These are phyloP conservation scores for Babesia ovis DNA, from an alignment of 169 alveolate genomes.

Conservation along the genomic window DNA sequence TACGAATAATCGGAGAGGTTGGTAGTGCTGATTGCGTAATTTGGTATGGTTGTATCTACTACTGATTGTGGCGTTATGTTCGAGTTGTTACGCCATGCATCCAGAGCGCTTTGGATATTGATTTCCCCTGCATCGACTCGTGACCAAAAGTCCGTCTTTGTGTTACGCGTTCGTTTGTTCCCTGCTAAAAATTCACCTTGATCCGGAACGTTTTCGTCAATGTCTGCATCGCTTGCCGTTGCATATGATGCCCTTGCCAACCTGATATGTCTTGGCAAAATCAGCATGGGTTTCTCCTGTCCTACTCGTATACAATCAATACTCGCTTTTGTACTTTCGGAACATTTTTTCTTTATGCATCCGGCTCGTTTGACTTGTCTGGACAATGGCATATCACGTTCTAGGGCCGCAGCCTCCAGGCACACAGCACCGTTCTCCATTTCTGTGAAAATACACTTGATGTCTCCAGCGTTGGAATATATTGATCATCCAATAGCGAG, in stretches of 20 bases:
- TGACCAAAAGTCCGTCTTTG: slow-evolving; percentile 51
- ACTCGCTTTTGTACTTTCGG: neutral
- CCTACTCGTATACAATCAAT: neutral
- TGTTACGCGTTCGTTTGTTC: slow-evolving; percentile 20
- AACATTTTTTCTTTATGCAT: neutral
- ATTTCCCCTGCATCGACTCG: slow-evolving; percentile 60
- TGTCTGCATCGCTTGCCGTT: slow-evolving; percentile 4
- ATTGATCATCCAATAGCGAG: neutral
- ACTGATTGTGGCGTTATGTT: neutral
- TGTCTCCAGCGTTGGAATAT: neutral
- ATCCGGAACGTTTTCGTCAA: neutral
- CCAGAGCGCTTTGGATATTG: slow-evolving; percentile 10
- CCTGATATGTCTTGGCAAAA: slow-evolving; percentile 26
- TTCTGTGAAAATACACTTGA: neutral
- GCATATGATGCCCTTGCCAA: slow-evolving; percentile 19
- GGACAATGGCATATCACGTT: neutral
- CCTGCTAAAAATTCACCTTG: neutral
- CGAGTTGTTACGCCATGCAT: slow-evolving; percentile 2
- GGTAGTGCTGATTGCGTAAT: slow-evolving; percentile 54
- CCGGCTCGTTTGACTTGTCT: neutral
- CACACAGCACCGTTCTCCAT: slow-evolving; percentile 1
- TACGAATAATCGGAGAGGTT: slow-evolving; percentile 62
- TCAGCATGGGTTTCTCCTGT: neutral
- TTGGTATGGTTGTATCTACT: slow-evolving; percentile 3
- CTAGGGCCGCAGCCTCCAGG: slow-evolving; percentile 5